Evolutionary conservation across 805 yeast genomes (phyloP).

Genomic region (Zygotorulaspora florentina): DNA sequence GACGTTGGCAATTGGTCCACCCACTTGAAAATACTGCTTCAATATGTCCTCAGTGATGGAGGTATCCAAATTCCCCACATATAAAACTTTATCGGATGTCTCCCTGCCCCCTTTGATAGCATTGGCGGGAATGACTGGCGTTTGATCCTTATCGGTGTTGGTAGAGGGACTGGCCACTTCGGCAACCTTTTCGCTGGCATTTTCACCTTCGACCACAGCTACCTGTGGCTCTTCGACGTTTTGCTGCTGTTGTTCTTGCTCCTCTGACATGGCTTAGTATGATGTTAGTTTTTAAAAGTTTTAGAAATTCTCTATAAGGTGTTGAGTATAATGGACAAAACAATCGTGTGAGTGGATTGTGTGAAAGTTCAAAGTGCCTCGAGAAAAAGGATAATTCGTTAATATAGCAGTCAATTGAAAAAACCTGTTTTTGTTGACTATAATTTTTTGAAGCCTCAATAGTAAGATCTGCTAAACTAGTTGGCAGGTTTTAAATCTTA

Average conservation of each 20-base stretch:
- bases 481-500: no score
- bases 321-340: no score
- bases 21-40: slow-evolving; percentile 56
- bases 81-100: slow-evolving; percentile 63
- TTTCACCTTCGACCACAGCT: slow-evolving; percentile 6
- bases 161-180: background rate
- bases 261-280: slow-evolving; percentile 5
- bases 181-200: background rate
- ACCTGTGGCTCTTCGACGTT: slow-evolving; percentile 4
- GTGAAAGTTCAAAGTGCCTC: no score
- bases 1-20: slow-evolving; percentile 58
- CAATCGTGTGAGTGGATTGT: no score
- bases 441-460: no score
- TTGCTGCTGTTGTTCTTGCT: slow-evolving; percentile 3
- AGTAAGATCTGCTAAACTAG: no score
- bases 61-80: slow-evolving; percentile 71
- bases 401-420: no score
- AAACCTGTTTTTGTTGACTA: no score
- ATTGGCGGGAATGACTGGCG: slow-evolving; percentile 50
- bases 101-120: slow-evolving; percentile 82
- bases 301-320: background rate
- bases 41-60: slow-evolving; percentile 60
- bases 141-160: slow-evolving; percentile 13
- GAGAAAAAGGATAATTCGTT: no score
- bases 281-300: background rate